Conservation (phyloP, 495 filamentous ascomycete genomes). For the Neurospora sp. region DNA sequence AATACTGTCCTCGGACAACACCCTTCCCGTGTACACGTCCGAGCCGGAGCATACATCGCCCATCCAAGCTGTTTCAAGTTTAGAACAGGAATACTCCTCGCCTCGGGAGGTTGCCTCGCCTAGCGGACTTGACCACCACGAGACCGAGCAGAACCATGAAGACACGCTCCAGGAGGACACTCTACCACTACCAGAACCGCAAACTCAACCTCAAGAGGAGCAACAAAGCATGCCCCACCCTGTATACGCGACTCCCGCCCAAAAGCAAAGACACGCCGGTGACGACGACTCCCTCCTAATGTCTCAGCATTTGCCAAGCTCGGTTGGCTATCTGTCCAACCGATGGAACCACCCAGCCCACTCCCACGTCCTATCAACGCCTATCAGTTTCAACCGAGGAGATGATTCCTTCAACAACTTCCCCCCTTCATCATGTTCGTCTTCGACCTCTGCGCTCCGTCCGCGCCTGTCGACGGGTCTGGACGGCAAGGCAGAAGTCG, state of each 20-base stretch:
- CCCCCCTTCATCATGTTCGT: constrained; percentile 27
- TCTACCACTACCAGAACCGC: neutral
- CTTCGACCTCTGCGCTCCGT: constrained; percentile 30
- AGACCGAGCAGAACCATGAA: constrained; percentile 1
- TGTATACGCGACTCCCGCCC: constrained; percentile 5
- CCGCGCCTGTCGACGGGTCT: constrained; percentile 54
- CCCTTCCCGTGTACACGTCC: neutral
- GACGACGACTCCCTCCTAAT: constrained; percentile 2
- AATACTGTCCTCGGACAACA: constrained; percentile 38
- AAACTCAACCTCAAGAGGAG: neutral
- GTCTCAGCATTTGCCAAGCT: constrained; percentile 22
- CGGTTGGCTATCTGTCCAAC: constrained; percentile 28
- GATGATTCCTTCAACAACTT: constrained; percentile 30
- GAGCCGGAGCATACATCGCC: constrained; percentile 12
- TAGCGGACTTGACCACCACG: neutral
- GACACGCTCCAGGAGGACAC: neutral
- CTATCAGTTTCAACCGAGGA: constrained; percentile 18
- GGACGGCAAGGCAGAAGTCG: constrained; percentile 75
- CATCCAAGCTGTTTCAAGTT: constrained; percentile 8
- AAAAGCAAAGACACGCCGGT: neutral
- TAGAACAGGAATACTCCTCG: constrained; percentile 6
- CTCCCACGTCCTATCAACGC: constrained; percentile 26
- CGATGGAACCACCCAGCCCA: constrained; percentile 25
- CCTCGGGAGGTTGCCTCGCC: neutral
- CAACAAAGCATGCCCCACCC: neutral